A percentile compares a stretch with the other conserved stretches of the same genome.
phyloP scores from a whole-genome alignment of 352 stramenopile species.

The Thalassiosira hispida region DNA sequence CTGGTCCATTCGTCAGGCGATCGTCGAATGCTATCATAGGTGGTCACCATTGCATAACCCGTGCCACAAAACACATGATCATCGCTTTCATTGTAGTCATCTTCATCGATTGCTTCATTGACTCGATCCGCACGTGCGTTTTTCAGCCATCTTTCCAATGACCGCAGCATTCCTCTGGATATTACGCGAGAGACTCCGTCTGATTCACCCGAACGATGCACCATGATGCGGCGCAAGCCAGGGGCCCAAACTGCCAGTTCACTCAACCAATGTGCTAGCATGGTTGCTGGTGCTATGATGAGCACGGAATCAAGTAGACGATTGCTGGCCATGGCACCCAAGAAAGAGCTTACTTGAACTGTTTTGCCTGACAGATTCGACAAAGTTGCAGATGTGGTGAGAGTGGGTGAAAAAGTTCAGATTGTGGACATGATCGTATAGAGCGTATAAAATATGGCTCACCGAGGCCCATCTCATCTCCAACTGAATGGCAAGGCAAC shows the following conservation, averaged over 20 bases:
- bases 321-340: constrained; percentile 75
- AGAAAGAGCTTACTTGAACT: constrained; percentile 87
- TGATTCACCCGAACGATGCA: constrained; percentile 77
- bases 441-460: no score
- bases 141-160: constrained; percentile 72
- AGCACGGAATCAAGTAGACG: constrained; percentile 84
- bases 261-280: constrained; percentile 95
- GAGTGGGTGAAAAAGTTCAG: no score
- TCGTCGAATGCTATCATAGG: constrained; percentile 95
- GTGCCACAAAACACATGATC: constrained; percentile 77
- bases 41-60: constrained; percentile 94
- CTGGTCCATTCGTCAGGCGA: constrained; percentile 90
- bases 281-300: constrained; percentile 94
- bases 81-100: constrained; percentile 62
- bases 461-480: constrained; percentile 86
- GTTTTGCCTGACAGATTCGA: no score
- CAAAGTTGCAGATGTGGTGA: no score
- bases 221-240: constrained; percentile 72
- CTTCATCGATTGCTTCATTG: constrained; percentile 77
- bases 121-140: constrained; percentile 59
- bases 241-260: constrained; percentile 90
- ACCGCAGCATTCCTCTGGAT: constrained; percentile 52
- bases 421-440: no score
- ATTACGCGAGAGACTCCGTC: constrained; percentile 52
- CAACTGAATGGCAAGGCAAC: constrained; percentile 14